Evolutionary conservation across 108 stramenopile species (phyloP), one percentile per base, ranked within the genome.

Genomic region (Cyclostephanos tholiformis): DNA sequence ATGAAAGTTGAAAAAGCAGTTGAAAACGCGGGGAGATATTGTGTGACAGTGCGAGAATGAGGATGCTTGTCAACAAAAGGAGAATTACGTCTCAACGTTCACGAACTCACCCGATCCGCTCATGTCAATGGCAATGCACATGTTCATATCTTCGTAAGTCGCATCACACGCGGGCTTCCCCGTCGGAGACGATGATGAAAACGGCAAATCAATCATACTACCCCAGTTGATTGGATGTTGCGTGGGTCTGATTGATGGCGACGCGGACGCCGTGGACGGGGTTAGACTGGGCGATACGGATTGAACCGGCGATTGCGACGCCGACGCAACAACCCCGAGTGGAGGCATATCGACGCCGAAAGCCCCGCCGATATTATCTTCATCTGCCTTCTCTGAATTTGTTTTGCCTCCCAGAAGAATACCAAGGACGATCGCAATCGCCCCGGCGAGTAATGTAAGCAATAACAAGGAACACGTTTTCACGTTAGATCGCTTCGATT

Each of bases 101-200:
- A 20, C 27, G 16, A n/a, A 58, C 57, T 26, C 29, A 58, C 74
- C 79, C 9, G 63, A 65, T 32, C 80, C 80, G 30, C 67, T 69
- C 73, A 74, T 74, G 44, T 81, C 80, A 25, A 81, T 41, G 11
- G 80, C 80, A 41, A 81, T 44, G 51, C 80, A 81, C 25, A 74
- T n/a, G 39, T 81, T 81, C 32, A 81, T 65, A 50, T 74, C 67
- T 30, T 51, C 39, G 36, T 70, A 70, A 32, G 23, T 50, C 22
- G 41, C 17, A 16, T 36, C 46, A 46, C 80, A 81, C 19, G 66
- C 70, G 1, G 78, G 78, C 22, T n/a, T 58, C 6, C 6, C 9
- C 23, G 70, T 71, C 13, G 63, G 41, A 41, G 4, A 41, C 41
- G 41, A 41, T 12, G 41, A 41, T 41, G 41, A 4, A 6, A 36